Conservation (phyloP, 768 basidiomycete species). For the Rickenella mellea region DNA sequence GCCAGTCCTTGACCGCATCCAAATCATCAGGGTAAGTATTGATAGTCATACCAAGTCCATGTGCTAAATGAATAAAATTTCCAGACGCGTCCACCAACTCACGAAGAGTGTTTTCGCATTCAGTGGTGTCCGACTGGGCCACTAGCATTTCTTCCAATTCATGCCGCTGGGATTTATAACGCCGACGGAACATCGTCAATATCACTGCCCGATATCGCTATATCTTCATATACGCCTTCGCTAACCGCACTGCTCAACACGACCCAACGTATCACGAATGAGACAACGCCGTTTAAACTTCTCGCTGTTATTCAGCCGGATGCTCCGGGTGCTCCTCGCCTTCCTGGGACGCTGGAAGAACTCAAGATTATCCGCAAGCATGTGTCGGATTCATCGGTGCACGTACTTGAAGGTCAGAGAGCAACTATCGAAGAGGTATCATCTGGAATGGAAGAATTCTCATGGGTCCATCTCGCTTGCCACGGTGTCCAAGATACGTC, state of each 20-base stretch:
- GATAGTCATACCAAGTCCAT: no score
- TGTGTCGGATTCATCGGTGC: neutral
- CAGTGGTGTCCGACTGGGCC: slow-evolving; percentile 26
- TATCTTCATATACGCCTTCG: slow-evolving; percentile 26
- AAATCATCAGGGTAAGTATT: no score
- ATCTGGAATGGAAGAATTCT: neutral
- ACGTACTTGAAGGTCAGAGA: neutral
- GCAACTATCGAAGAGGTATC: neutral
- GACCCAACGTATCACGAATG: no score
- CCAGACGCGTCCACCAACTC: no score
- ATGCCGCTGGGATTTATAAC: slow-evolving; percentile 20
- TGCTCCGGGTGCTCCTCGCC: slow-evolving; percentile 7
- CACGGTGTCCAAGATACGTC: slow-evolving; percentile 15
- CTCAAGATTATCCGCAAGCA: neutral
- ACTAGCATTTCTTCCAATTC: slow-evolving; percentile 20
- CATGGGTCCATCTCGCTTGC: slow-evolving; percentile 23
- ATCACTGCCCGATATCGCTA: slow-evolving; percentile 11
- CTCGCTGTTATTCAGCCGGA: slow-evolving; percentile 11
- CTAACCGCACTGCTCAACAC: slow-evolving; percentile 15
- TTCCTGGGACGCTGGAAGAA: slow-evolving; percentile 10
- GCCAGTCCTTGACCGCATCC: no score
- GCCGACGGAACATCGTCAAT: no score
- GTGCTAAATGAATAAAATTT: no score
- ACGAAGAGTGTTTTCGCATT: no score
- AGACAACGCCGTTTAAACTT: neutral